Evolutionary conservation across 257 asterid species (phyloP), one percentile per base, ranked within the genome.

Genomic region (Solanum acaule): DNA sequence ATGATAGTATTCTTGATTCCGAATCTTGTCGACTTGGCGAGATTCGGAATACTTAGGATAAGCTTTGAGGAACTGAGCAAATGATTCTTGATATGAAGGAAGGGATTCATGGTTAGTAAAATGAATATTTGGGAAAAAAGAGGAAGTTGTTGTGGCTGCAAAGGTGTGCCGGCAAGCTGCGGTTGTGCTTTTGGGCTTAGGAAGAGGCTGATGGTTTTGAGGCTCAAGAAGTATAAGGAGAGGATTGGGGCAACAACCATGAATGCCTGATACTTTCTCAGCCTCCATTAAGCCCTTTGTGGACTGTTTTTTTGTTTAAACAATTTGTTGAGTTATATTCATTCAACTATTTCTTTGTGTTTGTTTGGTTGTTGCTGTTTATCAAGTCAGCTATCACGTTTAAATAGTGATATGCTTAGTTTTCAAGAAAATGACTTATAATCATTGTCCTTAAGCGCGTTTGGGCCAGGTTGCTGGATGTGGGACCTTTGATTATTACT

Each of bases 41-140:
- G 99, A 94, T 10, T 94, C 94, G 0, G 95, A 93, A 89, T 93
- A 97, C 31, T 92, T 91, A 3, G 98, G 98, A 56, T 95, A 97
- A 25, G 95, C 90, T 83, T 91, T 90, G 84, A 91, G 88, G 94
- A 97, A 96, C 16, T 93, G 96, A 9, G 70, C 38, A 70, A 75
- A 94, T 22, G 98, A 93, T 65, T 96, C 98, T 88, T 91, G 94
- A 37, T 91, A 56, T 78, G 96, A 92, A 40, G 98, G 98, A 89
- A 97, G 93, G 22, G 96, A 93, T 85, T 96, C 99, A 76, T 94
- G 96, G 93, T 92, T 90, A 23, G 98, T 95, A 92, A 96, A 95
- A 52, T 84, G 88, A 2, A 92, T 92, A n/a, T 92, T 90, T 0
- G 97, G 96, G 93, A 96, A 96, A 52, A 95, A 90, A 9, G 94